Evolutionary conservation across 208 protist genomes (phyloP), one percentile per base, ranked within the genome.

Genomic region (Leptomonas pyrrhocoris): DNA sequence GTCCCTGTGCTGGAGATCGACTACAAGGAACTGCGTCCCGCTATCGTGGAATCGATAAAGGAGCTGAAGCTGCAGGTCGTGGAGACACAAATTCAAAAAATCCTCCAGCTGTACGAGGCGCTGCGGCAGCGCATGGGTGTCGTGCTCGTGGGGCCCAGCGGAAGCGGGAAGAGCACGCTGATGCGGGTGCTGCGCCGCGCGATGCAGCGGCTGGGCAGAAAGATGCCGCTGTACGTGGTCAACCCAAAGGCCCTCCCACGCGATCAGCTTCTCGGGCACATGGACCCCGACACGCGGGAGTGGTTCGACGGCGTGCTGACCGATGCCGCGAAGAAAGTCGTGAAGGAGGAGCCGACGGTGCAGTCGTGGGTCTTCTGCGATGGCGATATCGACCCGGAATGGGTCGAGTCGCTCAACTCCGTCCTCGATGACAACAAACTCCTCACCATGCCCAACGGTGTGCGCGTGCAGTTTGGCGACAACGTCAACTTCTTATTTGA

Each of bases 401-500:
- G 98, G 98, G 92, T 99, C 23, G 98, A 99, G 82, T 99, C 97
- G 23, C 86, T 99, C n/a, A 99, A 99, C 86, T 99, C 98, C 38
- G 98, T 99, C 30, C 85, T 99, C 19, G 98, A 99, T 77, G 98
- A 99, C 82, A 99, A 99, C 90, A 98, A 98, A 57, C 88, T 98
- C 25, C 85, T 99, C 15, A 99, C 98, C 11, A 98, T 99, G 90
- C 98, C 98, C 30, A 98, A 94, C 74, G 98, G 98, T 58, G 98
- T 99, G 54, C 92, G 98, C 30, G 98, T 99, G 54, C 96, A 99
- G 73, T 99, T 99, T 80, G 97, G 97, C 28, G 85, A 93, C 60
- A 99, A 99, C 76, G 98, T 99, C 30, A 99, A 99, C 86, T 99
- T 99, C 68, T 83, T 99, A 55, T 99, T 99, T 80, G 98, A 99